These are phyloP conservation scores for Bruguiera gymnorhiza DNA, from an alignment of 345 rosid genomes.

Conservation along the genomic window DNA sequence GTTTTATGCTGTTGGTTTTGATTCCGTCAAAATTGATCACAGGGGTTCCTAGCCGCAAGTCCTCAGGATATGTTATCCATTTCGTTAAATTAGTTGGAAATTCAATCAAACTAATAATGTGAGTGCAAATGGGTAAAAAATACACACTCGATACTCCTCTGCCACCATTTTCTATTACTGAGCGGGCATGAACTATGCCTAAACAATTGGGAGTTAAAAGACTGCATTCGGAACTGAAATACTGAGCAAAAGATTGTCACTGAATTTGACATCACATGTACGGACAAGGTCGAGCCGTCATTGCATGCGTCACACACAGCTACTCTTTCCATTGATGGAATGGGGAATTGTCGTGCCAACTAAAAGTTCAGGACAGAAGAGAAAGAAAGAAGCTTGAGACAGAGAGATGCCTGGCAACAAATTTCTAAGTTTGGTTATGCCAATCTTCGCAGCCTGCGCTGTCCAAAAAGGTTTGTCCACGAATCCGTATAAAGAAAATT, in stretches of 20 bases:
- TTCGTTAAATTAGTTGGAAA: too few relatives aligned
- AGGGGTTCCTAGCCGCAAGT: too few relatives aligned
- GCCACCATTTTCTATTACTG: background rate
- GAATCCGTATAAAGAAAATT: constrained; percentile 12
- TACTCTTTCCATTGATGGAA: background rate
- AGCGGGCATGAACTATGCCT: background rate
- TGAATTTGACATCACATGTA: background rate
- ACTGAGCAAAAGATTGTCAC: background rate
- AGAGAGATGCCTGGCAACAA: background rate
- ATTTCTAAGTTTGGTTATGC: background rate
- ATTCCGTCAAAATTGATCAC: too few relatives aligned
- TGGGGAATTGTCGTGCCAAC: background rate
- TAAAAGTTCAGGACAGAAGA: background rate
- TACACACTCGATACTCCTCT: background rate
- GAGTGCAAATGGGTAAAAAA: background rate
- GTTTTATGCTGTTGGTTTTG: too few relatives aligned
- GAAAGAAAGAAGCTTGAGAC: background rate
- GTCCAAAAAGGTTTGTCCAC: constrained; percentile 1
- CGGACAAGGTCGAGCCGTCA: background rate
- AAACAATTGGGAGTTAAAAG: background rate
- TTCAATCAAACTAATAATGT: too few relatives aligned
- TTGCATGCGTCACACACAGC: background rate
- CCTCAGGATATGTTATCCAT: too few relatives aligned
- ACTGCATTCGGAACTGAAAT: background rate
- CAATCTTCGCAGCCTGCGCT: constrained; percentile 8